Evolutionary conservation across 768 basidiomycete genomes (phyloP), one percentile per base, ranked within the genome.

Genomic region (Phylloporus scabripes): DNA sequence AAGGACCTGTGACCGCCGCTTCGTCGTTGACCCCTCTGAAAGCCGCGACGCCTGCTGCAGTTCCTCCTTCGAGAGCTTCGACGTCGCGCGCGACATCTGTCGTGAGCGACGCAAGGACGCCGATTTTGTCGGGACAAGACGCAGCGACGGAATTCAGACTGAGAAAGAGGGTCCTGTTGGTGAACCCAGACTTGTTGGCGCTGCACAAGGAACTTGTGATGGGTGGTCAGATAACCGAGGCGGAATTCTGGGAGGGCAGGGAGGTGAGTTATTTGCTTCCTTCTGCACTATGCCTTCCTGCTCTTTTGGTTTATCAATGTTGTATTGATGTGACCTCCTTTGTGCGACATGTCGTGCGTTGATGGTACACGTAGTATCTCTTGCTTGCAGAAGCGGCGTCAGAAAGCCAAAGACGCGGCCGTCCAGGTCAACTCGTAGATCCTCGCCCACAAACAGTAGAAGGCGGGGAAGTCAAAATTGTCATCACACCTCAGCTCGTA

Each of bases 161-260:
- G 20, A 75, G 89, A 42, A 90, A 89, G 66, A 80, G 81, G 48
- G 87, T 96, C 1, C 74, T 97, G 21, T 62, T 89, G 60, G 79
- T 79, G 63, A 84, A 85, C 54, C 79, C 86, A 1, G 89, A 91
- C 50, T 75, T 97, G 47, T 83, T 82, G 17, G 66, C 79, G 10
- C 72, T 99, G 38, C 94, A 98, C 66, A 81, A 83, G 33, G 90
- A 95, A 42, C 79, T 98, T 51, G 96, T 98, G 40, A 81, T 90
- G 67, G 74, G 74, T 24, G 82, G 85, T 9, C 85, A 89, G 54
- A 87, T 99, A 26, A 86, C 85, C 1, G 94, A 98, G 67, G 79
- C 81, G 0, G 96, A 99, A 57, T 99, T 98, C 66, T 98, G 96
- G 96, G 92, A 93, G 52, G 92, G 92, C 28, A 77, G 96, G 61